Conservation (phyloP, 2,329 filamentous ascomycete species). For the Alternaria rosae region DNA sequence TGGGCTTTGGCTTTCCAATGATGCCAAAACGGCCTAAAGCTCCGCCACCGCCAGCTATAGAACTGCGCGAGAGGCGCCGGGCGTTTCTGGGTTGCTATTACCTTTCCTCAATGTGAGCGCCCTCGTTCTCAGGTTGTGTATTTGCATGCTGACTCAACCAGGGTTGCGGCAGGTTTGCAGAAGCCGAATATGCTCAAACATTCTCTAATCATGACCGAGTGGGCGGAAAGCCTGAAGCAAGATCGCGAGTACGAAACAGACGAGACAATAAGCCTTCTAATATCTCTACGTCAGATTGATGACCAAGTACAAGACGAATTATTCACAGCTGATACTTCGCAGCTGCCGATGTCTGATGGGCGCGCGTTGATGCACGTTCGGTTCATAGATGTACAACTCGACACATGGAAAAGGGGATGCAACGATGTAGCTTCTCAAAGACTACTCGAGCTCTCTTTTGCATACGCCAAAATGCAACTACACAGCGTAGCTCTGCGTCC, state of each 20-base stretch:
- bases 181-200: conserved; percentile 45
- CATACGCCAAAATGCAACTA: conserved; percentile 38
- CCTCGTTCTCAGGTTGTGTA: background rate
- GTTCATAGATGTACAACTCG: conserved; percentile 37
- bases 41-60: conserved; percentile 17
- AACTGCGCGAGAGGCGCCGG: conserved; percentile 38
- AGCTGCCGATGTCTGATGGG: conserved; percentile 36
- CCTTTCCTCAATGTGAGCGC: conserved; percentile 39
- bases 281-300: conserved; percentile 40
- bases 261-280: conserved; percentile 30
- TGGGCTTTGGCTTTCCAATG: conserved; percentile 23
- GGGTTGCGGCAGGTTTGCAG: conserved; percentile 37
- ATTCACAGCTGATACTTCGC: conserved; percentile 26
- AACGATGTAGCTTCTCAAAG: conserved; percentile 22
- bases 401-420: conserved; percentile 31
- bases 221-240: conserved; percentile 27
- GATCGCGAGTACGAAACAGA: conserved; percentile 38
- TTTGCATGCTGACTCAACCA: conserved; percentile 11
- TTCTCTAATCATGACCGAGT: conserved; percentile 38
- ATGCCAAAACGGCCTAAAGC: conserved; percentile 17
- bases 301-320: conserved; percentile 44
- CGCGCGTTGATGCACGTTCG: conserved; percentile 40
- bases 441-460: conserved; percentile 36
- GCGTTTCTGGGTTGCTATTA: conserved; percentile 47
- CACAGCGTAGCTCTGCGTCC: conserved; percentile 37